Conservation (phyloP, 1,284 basidiomycete species). For the Meripilus lineatus region DNA sequence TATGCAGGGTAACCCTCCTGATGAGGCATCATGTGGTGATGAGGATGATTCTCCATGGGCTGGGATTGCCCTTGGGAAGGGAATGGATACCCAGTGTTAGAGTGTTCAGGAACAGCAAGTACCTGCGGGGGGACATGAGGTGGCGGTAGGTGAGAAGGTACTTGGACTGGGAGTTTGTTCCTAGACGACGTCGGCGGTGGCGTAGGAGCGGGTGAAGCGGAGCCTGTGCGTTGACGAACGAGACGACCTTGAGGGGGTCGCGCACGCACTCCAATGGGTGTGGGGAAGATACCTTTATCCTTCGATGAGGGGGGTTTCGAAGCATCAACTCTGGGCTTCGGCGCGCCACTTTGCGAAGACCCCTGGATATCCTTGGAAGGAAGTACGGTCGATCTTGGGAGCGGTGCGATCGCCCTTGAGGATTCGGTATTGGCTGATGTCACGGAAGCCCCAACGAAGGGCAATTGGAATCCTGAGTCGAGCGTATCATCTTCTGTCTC, state of each 20-base stretch:
- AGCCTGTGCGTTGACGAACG: slow-evolving; percentile 18
- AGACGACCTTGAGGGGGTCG: slow-evolving; percentile 19
- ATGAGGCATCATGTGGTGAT: no score
- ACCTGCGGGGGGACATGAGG: slow-evolving; percentile 1
- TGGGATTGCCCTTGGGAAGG: no score
- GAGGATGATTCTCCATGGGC: no score
- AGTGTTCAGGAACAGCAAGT: slow-evolving; percentile 12
- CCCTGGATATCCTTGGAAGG: slow-evolving; percentile 10
- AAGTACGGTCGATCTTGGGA: slow-evolving; percentile 10
- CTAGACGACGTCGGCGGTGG: slow-evolving; percentile 5
- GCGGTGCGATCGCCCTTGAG: slow-evolving; percentile 10
- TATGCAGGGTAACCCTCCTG: no score
- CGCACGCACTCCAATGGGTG: slow-evolving; percentile 22
- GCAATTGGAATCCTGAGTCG: slow-evolving; percentile 38
- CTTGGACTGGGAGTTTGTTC: slow-evolving; percentile 9
- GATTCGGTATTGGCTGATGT: slow-evolving; percentile 20
- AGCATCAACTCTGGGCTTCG: no score
- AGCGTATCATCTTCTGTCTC: slow-evolving; percentile 30
- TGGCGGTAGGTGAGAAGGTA: no score
- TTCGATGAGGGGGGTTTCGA: slow-evolving; percentile 16
- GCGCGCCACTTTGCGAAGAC: slow-evolving; percentile 12
- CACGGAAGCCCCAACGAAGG: slow-evolving; percentile 41
- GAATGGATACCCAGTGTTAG: not conserved
- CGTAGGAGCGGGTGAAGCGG: slow-evolving; percentile 15
- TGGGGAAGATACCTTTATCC: slow-evolving; percentile 14